Base-by-base conservation (phyloP, 805 yeast species). In the Metschnikowia rubicola region DNA sequence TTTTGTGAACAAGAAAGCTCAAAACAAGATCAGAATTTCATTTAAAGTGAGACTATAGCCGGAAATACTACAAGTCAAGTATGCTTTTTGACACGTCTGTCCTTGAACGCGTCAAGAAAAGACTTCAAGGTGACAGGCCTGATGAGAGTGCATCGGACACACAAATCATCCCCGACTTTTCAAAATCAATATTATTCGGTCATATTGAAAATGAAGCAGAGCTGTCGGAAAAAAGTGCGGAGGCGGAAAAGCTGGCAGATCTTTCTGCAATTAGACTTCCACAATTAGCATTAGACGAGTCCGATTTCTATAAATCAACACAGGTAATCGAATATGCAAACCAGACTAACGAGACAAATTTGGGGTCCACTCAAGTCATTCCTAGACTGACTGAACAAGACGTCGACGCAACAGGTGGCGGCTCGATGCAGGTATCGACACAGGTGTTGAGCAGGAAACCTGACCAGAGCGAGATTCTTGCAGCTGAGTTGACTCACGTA, bases 401-500 rank as follows among this genome's bases (percentile, higher is more conserved):
- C 13, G 19, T 36, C 3, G 47, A 44, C 32, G 46, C 48, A 9
- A 6, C 34, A 11, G 29, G 17, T 33, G 46, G 32, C 15, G 33
- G 3, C 7, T 10, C 21, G 11, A 29, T 30, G 9, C 38, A 28
- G 21, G 34, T 33, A n/a, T n/a, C 35, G 11, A 41, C 38, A 43
- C 43, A 15, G 37, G 46, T 13, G 41, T 10, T 8, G 34, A 37
- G n/a, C 31, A 29, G 13, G 13, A 38, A 21, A 21, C 43, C 19
- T 21, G 26, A 21, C 26, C 56, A 53, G 31, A 61, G 54, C 33
- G 55, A 52, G 35, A 54, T 50, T 43, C 56, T 69, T 26, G 65
- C 65, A 41, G 64, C 63, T 2, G 75, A 72, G 35, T 57, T 71
- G 21, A 48, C 68, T 0, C 61, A 55, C 34, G 55, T 59, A 2